Conservation (phyloP, 108 stramenopile species). For the Aureococcus anophagefferens region DNA sequence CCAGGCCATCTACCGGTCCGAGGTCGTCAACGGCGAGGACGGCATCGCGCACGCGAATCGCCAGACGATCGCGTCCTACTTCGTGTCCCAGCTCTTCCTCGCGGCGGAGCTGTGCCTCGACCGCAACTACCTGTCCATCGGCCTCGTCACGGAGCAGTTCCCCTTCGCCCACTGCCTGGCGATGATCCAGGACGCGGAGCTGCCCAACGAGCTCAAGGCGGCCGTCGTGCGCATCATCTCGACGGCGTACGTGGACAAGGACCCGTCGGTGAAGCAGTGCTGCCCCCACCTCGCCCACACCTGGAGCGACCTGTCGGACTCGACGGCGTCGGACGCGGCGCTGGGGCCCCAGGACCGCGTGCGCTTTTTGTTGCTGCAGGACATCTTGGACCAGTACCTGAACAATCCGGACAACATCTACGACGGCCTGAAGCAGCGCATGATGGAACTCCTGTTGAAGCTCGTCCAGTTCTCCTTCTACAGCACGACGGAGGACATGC, state of each 20-base stretch:
- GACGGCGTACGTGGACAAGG: constrained; percentile 21
- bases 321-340: background rate
- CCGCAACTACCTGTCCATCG: constrained; percentile 26
- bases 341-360: background rate
- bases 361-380: constrained; percentile 11
- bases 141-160: constrained; percentile 8
- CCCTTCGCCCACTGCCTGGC: constrained; percentile 13
- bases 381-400: constrained; percentile 7
- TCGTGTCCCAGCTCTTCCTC: constrained; percentile 26
- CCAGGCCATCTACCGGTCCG: too few species aligned
- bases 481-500: background rate
- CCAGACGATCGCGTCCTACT: constrained; percentile 18
- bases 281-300: constrained; percentile 17
- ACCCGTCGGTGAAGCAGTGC: constrained; percentile 9
- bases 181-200: constrained; percentile 5
- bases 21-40: background rate
- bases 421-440: constrained; percentile 15
- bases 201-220: constrained; percentile 12
- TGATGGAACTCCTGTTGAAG: constrained; percentile 12
- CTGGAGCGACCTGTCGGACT: constrained; percentile 6
- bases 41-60: background rate
- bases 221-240: constrained; percentile 18
- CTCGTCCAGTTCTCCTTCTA: constrained; percentile 20
- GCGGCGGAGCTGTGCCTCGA: constrained; percentile 27
- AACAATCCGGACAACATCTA: background rate